Evolutionary conservation across 2,329 filamentous ascomycete species (phyloP), one percentile per base, ranked within the genome.

Genomic region (Botryotinia globosa): DNA sequence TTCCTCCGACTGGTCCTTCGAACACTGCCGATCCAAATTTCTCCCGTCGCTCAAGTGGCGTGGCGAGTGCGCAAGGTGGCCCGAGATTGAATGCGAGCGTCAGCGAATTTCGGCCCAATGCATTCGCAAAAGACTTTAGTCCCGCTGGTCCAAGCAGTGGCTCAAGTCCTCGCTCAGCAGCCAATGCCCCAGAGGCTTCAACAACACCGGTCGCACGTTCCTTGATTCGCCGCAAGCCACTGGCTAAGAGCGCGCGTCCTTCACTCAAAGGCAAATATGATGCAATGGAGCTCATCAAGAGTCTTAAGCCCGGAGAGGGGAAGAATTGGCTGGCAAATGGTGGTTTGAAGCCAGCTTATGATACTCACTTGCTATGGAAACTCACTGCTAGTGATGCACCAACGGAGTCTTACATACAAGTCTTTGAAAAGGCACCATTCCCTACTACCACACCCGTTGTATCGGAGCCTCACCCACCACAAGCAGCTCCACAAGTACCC

Each of bases 331-430:
- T 89, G 51, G 87, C 90, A 73, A 97, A 96, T 79, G 91, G 90
- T 64, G 94, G 94, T n/a, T 88, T 98, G 70, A 91, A 92, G 54
- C 91, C 92, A 42, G 90, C 95, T 6, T 98, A 91, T 82, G 91
- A 94, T 77, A 98, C 96, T 1, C 85, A 87, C 18, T 94, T 94
- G 0, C 94, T 91, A 0, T 99, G 96, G 95, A 90, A 92, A 74
- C 89, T 90, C 74, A 83, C 90, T 37, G 84, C 89, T 66, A 89
- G 90, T 32, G 91, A 93, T 76, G 85, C 88, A 61, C 92, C 97
- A 76, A 93, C 92, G 78, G 79, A 90, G 51, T 89, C 88, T 2
- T 97, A 94, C 81, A 88, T 89, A 68, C 89, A 95, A 77, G 89
- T 93, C 79, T 96, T 98, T 81, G 93, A 97, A 77, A 87, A 88